Conservation (phyloP, 2,329 filamentous ascomycete species). For the Sarocladium kiliense region DNA sequence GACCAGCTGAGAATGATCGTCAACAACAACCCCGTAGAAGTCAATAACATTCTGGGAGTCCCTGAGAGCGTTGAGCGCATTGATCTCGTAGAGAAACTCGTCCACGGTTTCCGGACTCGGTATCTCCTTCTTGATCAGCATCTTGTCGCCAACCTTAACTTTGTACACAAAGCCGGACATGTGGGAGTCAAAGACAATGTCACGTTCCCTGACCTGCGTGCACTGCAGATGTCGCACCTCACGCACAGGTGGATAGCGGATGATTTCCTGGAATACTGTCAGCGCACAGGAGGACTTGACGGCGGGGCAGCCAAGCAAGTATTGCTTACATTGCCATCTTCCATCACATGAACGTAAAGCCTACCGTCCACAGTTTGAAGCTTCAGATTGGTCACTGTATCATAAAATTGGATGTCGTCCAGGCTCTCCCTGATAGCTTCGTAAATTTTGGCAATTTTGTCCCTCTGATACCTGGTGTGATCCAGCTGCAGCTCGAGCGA, state of each 20-base stretch:
- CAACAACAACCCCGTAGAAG: constrained; percentile 83
- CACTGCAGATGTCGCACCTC: constrained; percentile 70
- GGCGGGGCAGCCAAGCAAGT: background rate
- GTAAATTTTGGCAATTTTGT: constrained; percentile 91
- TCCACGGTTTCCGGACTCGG: constrained; percentile 92
- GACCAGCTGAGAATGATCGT: constrained; percentile 76
- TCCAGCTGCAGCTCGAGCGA: constrained; percentile 84
- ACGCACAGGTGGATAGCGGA: constrained; percentile 71
- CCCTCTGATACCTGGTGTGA: constrained; percentile 74
- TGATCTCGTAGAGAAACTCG: constrained; percentile 96
- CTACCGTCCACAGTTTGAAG: constrained; percentile 83
- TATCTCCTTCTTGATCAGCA: constrained; percentile 96
- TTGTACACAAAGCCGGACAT: constrained; percentile 98
- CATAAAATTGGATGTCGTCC: constrained; percentile 90
- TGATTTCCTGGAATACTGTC: constrained; percentile 60
- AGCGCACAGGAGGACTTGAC: background rate
- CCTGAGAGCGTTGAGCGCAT: constrained; percentile 76
- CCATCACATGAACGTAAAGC: constrained; percentile 94
- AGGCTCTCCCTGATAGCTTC: constrained; percentile 90
- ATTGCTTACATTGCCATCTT: constrained; percentile 70
- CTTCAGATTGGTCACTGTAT: constrained; percentile 93
- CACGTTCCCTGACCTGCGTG: constrained; percentile 61
- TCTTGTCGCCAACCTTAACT: constrained; percentile 61
- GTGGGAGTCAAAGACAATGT: constrained; percentile 82
- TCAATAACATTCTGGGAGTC: constrained; percentile 74